Evolutionary conservation across 805 yeast genomes (phyloP), one percentile per base, ranked within the genome.

Genomic region (Jamesozyma piceae): DNA sequence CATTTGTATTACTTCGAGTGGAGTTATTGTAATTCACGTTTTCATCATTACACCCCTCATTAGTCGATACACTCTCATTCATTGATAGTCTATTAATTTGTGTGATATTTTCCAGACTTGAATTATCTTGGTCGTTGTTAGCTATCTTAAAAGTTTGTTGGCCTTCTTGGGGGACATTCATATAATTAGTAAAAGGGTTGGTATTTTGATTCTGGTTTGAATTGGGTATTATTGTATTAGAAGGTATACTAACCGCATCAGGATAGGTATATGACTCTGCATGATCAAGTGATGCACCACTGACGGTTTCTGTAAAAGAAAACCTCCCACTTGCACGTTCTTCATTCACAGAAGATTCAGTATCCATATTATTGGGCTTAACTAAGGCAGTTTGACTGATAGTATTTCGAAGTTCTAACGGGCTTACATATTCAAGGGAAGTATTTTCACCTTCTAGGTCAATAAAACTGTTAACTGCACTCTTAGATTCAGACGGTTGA

Each of bases 241-340:
- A 19, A 22, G 19, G 5, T 13, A 5, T 15, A 4, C 3, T 5
- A 22, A 22, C 15, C 3, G 24, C 4, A 8, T 24, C 28, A 24
- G 6, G 6, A 24, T 24, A 11, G 10, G 11, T 24, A 11, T 24
- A 6, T 11, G 11, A 11, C 11, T 24, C 28, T 24, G 28, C 6
- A 13, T 26, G n/a, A 11, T 15, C 29, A 15, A 48, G 49, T 6
- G 57, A 49, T 11, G 45, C 45, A 18, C 42, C 53, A 37, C 42
- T 44, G 21, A 45, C 36, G 2, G 57, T 49, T 15, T 37, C 43
- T 1, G 54, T 50, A 37, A 51, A 53, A 3, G 57, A 53, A 37
- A 53, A 53, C 15, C 43, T 44, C 3, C 27, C 14, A 28, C 26
- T 29, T 28, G 11, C 22, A 3, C 17, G 14, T 6, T 18, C 22